These are phyloP conservation scores for Aspergillus fructus DNA, from an alignment of 2,329 filamentous ascomycete species.

Conservation along the genomic window DNA sequence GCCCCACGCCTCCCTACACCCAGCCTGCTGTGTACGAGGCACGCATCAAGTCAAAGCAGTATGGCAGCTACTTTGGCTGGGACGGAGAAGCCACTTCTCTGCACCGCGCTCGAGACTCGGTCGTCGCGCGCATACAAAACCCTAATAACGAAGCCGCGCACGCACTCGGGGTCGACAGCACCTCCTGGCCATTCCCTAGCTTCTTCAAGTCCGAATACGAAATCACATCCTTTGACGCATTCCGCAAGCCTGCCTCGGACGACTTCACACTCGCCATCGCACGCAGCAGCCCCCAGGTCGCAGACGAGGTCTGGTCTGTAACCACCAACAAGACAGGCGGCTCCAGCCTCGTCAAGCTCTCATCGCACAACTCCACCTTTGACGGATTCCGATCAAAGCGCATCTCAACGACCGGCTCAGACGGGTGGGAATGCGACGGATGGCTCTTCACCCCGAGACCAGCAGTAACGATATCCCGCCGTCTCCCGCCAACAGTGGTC, in stretches of 20 bases:
- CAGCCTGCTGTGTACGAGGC: slow-evolving; percentile 3
- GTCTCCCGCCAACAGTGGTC: not conserved
- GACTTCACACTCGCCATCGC: slow-evolving; percentile 5
- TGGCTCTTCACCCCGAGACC: slow-evolving; percentile 3
- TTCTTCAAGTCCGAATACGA: slow-evolving; percentile 8
- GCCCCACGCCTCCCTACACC: slow-evolving; percentile 1
- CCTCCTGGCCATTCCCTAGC: not conserved
- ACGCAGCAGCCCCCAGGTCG: not conserved
- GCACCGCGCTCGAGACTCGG: not conserved
- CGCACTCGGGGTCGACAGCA: not conserved
- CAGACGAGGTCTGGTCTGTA: slow-evolving; percentile 3
- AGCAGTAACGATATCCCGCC: not conserved
- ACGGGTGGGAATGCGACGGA: slow-evolving; percentile 8
- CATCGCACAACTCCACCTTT: slow-evolving; percentile 3
- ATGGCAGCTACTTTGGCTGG: slow-evolving; percentile 8
- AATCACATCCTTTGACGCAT: slow-evolving; percentile 2
- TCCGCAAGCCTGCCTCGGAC: not conserved
- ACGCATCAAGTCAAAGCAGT: not conserved
- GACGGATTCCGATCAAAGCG: slow-evolving; percentile 5
- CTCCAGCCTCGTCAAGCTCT: not conserved
- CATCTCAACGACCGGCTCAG: not conserved
- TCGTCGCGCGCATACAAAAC: not conserved
- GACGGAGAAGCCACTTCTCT: not conserved
- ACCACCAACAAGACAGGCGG: not conserved
- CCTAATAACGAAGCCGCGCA: not conserved